Percentiles rank a stretch among this genome's conserved stretches.
Evolutionary conservation across 306 rosid genomes (phyloP).

Genomic region (Astragalus glycyphyllos): DNA sequence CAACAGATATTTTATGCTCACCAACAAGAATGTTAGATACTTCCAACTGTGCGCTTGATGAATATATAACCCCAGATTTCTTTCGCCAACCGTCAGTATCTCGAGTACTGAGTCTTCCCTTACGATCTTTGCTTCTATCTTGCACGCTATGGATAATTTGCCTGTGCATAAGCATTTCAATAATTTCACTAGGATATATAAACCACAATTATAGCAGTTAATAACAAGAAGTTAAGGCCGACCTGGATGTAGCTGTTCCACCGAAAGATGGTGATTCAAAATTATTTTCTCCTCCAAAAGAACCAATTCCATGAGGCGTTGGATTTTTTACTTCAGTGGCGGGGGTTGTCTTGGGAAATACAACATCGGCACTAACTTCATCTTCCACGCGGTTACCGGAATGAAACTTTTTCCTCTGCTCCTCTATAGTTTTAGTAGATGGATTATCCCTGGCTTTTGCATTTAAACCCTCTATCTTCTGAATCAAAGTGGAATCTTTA

Average conservation of each 20-base stretch:
- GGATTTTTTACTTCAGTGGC: slow-evolving; percentile 50
- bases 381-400: slow-evolving; percentile 46
- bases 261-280: slow-evolving; percentile 48
- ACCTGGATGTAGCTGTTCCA: slow-evolving; percentile 72
- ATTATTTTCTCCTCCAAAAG: slow-evolving; percentile 57
- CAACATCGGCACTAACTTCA: slow-evolving; percentile 52
- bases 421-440: slow-evolving; percentile 59
- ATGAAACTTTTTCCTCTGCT: slow-evolving; percentile 54
- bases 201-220: slow-evolving; percentile 43
- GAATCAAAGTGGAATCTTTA: slow-evolving; percentile 78
- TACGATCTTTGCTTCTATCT: slow-evolving; percentile 62
- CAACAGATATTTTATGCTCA: slow-evolving; percentile 53
- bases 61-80: slow-evolving; percentile 51
- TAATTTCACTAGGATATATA: slow-evolving; percentile 33
- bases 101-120: slow-evolving; percentile 60
- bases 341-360: slow-evolving; percentile 43
- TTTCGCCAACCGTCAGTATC: slow-evolving; percentile 75
- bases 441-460: slow-evolving; percentile 85
- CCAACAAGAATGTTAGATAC: slow-evolving; percentile 57
- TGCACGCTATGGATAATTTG: slow-evolving; percentile 65
- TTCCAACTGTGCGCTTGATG: slow-evolving; percentile 52
- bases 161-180: slow-evolving; percentile 67
- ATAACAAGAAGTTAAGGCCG: slow-evolving; percentile 46
- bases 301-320: slow-evolving; percentile 47
- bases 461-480: slow-evolving; percentile 90